These are phyloP conservation scores for Chaetomium tenue DNA, from an alignment of 495 filamentous ascomycete species.

Conservation along the genomic window DNA sequence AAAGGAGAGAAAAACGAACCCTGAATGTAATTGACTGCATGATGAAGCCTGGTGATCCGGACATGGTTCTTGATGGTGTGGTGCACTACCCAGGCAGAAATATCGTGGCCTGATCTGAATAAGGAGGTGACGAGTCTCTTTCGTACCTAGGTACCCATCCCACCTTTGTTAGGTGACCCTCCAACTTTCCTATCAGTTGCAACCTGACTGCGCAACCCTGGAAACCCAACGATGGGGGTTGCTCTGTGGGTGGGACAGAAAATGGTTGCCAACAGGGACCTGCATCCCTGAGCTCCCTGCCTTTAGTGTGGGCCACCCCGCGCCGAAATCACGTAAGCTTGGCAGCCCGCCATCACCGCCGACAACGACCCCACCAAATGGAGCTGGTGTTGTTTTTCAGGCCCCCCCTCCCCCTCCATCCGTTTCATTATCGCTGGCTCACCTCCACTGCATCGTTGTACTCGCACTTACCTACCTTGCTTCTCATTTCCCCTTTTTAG, in stretches of 20 bases:
- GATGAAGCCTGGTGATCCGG: neutral
- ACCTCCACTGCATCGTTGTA: neutral
- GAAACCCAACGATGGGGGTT: constrained; percentile 3
- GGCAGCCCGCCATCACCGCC: constrained; percentile 25
- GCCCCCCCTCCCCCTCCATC: constrained; percentile 31
- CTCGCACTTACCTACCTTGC: neutral
- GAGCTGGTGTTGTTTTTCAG: constrained; percentile 33
- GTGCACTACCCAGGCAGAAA: constrained; percentile 9
- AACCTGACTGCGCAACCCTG: neutral
- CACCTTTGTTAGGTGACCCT: neutral
- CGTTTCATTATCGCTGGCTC: constrained; percentile 28
- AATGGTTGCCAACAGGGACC: constrained; percentile 9
- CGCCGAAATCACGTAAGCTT: constrained; percentile 27
- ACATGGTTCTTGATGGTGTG: neutral
- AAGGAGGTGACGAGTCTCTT: neutral
- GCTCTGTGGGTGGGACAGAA: constrained; percentile 5
- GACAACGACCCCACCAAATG: constrained; percentile 29
- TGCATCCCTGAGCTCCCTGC: constrained; percentile 7
- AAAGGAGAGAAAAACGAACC: constrained; percentile 32
- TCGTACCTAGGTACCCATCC: no score
- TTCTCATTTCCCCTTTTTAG: constrained; percentile 1
- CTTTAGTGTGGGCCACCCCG: constrained; percentile 22
- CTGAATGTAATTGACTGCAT: constrained; percentile 4
- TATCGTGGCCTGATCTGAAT: neutral
- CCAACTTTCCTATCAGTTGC: neutral